Evolutionary conservation across 1,284 basidiomycete species (phyloP), one percentile per base, ranked within the genome.

Genomic region (Boletellus deceptivus): DNA sequence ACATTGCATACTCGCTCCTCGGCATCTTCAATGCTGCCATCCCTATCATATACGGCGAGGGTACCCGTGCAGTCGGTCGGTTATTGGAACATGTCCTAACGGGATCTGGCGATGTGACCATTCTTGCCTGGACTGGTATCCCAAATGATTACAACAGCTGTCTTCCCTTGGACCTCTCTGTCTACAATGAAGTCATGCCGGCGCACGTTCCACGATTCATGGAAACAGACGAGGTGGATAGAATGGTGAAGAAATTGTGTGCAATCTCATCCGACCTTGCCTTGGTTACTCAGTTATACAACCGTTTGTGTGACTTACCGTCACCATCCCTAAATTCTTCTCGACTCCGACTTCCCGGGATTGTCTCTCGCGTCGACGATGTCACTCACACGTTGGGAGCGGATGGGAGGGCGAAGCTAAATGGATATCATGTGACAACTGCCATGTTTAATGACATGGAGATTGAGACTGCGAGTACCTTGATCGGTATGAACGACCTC

Each of bases 111-210:
- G 55, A 57, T n/a, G 41, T 54, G 5, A 38, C 42, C 1, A 38
- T 49, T 20, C 49, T 57, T 2, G 49, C 55, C 10, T 57, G 56
- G 55, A 57, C 44, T 0, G 52, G 56, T 4, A 10, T 0, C 8
- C 6, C 44, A 3, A 40, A 47, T 1, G 6, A 24, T 9, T 48
- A 57, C 34, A 49, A 57, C 7, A 54, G 51, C 14, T 57, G 47
- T 20, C 43, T 58, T 2, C 55, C 55, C 6, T 8, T 10, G 1
- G 27, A 57, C 20, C 49, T 57, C 1, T n/a, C 45, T 6, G 49
- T 48, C 4, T 55, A 57, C 34, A 16, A 38, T 3, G 14, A 33
- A 17, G 7, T 41, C 1, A 36, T 36, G 1, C 47, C 52, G 7
- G 35, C 43, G 10, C 53, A 55, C 6, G 13, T 55, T 17, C 48